Conservation (phyloP, 345 rosid genomes). For the Excoecaria cochinchinensis region DNA sequence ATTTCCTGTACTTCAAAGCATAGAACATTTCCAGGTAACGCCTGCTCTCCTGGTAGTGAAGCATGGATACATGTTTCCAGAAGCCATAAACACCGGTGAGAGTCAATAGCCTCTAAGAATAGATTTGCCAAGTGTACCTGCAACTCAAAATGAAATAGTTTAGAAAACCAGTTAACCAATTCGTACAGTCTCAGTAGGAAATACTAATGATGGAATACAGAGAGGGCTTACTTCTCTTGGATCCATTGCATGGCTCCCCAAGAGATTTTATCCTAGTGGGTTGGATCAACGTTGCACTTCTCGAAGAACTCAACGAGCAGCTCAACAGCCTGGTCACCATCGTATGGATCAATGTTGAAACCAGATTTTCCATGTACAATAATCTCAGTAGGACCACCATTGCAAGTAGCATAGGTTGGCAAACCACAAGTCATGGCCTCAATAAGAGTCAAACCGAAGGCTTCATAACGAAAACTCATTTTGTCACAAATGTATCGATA, state of each 20-base stretch:
- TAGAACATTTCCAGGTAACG: conserved; percentile 94
- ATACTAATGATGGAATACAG: not conserved
- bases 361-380: conserved; percentile 84
- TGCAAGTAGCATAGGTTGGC: conserved; percentile 81
- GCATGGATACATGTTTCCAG: conserved; percentile 94
- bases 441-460: conserved; percentile 81
- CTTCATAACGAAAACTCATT: conserved; percentile 92
- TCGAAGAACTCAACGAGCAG: conserved; percentile 68
- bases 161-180: not conserved
- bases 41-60: conserved; percentile 80
- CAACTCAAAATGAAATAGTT: not conserved
- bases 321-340: conserved; percentile 74
- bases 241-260: conserved; percentile 75
- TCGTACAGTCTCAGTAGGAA: not conserved
- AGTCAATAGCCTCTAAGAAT: conserved; percentile 79
- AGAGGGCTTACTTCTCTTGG: conserved; percentile 61
- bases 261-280: conserved; percentile 76
- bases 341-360: conserved; percentile 89
- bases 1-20: conserved; percentile 71
- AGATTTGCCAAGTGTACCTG: conserved; percentile 90
- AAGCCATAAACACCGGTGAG: conserved; percentile 88
- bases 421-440: conserved; percentile 92
- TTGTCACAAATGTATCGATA: conserved; percentile 77
- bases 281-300: conserved; percentile 60
- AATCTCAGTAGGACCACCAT: conserved; percentile 98